Evolutionary conservation across 768 basidiomycete species (phyloP).

Genomic region (Punctularia strigosozonata): DNA sequence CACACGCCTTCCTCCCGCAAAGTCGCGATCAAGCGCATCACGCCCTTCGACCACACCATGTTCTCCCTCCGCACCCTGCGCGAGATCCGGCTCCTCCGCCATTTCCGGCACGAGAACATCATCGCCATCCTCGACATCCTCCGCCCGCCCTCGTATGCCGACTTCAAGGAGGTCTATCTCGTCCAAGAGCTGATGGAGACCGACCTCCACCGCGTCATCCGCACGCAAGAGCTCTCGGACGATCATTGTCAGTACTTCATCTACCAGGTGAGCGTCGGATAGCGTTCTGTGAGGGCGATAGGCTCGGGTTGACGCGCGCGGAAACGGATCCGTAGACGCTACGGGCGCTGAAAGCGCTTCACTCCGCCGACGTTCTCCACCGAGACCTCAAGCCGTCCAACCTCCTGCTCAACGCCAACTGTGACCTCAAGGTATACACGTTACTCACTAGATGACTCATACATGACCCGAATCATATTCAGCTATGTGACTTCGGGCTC

Average conservation of each 20-base stretch:
- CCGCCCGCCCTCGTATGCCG: conserved; percentile 55
- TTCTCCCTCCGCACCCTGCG: conserved; percentile 86
- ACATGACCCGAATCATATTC: background rate
- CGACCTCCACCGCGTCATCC: conserved; percentile 92
- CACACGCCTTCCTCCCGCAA: conserved; percentile 80
- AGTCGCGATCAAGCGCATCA: conserved; percentile 96
- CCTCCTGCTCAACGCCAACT: conserved; percentile 89
- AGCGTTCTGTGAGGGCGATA: no score
- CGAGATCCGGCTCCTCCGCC: conserved; percentile 88
- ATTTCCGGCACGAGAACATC: conserved; percentile 81
- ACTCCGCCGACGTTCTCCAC: conserved; percentile 90
- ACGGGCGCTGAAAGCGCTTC: conserved; percentile 87
- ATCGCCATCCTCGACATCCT: conserved; percentile 94
- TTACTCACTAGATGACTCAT: background rate
- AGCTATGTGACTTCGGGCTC: conserved; percentile 84
- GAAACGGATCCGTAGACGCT: no score
- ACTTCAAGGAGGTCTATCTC: conserved; percentile 78
- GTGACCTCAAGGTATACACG: conserved; percentile 73
- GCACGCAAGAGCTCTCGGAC: conserved; percentile 87
- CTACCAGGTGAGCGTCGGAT: conserved; percentile 64
- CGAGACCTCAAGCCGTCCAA: conserved; percentile 96
- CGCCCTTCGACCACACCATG: conserved; percentile 93
- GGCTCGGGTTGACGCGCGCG: no score
- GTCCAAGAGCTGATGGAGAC: conserved; percentile 84
- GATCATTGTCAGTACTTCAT: conserved; percentile 97